Base-by-base conservation (phyloP, 2,329 filamentous ascomycete species). In the Fusarium mangiferae region DNA sequence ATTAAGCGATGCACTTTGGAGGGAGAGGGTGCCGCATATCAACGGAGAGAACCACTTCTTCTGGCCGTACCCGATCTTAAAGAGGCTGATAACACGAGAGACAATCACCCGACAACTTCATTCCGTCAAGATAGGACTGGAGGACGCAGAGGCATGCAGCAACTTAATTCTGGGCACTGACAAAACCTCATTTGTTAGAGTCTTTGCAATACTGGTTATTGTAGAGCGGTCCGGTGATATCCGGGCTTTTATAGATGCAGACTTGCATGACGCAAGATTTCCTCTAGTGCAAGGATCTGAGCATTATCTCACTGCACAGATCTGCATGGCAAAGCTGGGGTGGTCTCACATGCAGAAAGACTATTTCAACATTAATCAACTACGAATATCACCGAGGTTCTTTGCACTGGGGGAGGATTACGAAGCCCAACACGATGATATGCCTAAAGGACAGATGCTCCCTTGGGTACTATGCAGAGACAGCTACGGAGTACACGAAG, bases 121-220 rank as follows among this genome's bases (percentile, higher is more conserved):
- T 11, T 6, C 18, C 13, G n/a, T 36, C 49, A 12, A 52, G 30
- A 52, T 36, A 36, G 18, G 17, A 26, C n/a, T 20, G 6, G 49
- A 36, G 1, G 30, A 36, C 0, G 30, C 49, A 2, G 49, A 26
- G 5, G 18, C 17, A 2, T 26, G 3, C 17, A 36, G 17, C 30
- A 0, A 15, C 3, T 0, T 15, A 9, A 22, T 52, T 6, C 4
- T 52, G n/a, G 49, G n/a, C 12, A 36, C n/a, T 13, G 9, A 35
- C 0, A 10, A 22, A 6, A 2, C 12, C 7, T 11, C 30, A 2
- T 52, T 52, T 26, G 6, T 52, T 15, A 9, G n/a, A 3, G 17
- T 4, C 5, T 52, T 52, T 52, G 30, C 49, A 15, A 36, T 52
- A 15, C 49, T 52, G 6, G 49, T 15, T 22, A 7, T 52, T 11